Base-by-base conservation (phyloP, 768 basidiomycete species). In the Brasilioporus rufonigricans region DNA sequence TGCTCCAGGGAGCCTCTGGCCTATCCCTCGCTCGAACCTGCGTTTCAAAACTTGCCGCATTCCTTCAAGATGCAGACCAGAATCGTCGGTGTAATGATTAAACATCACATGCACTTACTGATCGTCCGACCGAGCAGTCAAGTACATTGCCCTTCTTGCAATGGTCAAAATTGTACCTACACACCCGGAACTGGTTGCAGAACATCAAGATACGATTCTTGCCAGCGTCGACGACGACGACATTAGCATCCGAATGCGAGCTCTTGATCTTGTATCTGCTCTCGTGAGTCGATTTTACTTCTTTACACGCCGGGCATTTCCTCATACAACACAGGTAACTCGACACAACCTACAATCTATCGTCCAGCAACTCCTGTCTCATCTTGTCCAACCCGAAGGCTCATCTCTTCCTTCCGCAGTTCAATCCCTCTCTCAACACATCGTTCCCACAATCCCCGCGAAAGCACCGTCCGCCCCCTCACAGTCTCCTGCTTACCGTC, bases 151-250 rank as follows among this genome's bases (percentile, higher is more conserved):
- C 0, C 79, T 99, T 29, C 79, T 97, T 41, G 96, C 97, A 2
- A 82, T 99, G 82, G 89, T 88, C 52, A 96, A 97, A 74, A 98
- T 99, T 63, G 93, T 95, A 1, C 94, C 93, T 1, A 84, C 89
- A 7, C 90, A 97, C 67, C 89, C 93, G 1, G 81, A 93, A 61
- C 81, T 99, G 48, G 82, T 98, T 13, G 88, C 90, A 9, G 87
- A 92, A 64, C 91, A 99, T 70, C 92, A 97, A 64, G 89, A 92
- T 56, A 91, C 87, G 40, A 95, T 99, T 44, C 77, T 98, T 43
- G 74, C 87, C 1, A 96, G 93, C 61, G 80, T 98, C 48, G 89
- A 91, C 61, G 96, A 98, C 64, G 83, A 89, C 56, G 97, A 99
- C 69, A 86, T 98, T 51, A 95, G 92, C 55, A 98, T 99, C 54